Base-by-base conservation (phyloP, 1,284 basidiomycete species). In the Lignosus rhinocerotis region DNA sequence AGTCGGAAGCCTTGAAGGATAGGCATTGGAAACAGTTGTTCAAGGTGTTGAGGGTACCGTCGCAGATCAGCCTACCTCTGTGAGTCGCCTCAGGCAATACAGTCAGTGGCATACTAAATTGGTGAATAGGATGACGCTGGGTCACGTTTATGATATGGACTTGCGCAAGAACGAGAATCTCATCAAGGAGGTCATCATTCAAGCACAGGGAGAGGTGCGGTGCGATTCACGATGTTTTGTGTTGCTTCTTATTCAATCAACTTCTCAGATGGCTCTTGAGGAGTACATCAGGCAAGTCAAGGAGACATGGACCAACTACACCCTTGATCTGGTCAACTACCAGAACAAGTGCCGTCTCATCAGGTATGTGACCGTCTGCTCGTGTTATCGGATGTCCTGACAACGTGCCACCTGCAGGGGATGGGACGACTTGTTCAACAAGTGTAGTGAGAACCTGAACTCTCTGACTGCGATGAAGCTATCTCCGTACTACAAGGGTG, bases 301-400 rank as follows among this genome's bases (percentile, higher is more conserved):
- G 73, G 97, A 99, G 75, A 92, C 86, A 1, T 99, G 97, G 97
- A 93, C 93, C 1, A 94, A 85, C 67, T 99, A 98, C 73, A 92
- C 94, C 3, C 84, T 99, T 51, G 97, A 99, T 64, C 80, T 99
- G 49, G 93, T 98, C 68, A 96, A 98, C 72, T 99, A 99, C 71
- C 97, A 99, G 79, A 98, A 96, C 76, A 98, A 96, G 75, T 98
- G 96, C 68, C 88, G 96, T 47, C 83, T 99, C 36, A 98, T 99
- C 67, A 86, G 89, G 90, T 92, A 69, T 32, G 79, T 61, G 5
- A 9, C 43, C 60, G 32, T 36, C 12, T 32, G 32, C 19, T 50
- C 32, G 50, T 17, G 17, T n/a, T 51, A 16, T 19, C 55, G 33
- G 10, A 12, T n/a, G 1, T 14, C 11, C 36, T 14, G 11, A 14